Evolutionary conservation across 768 basidiomycete species (phyloP).

Genomic region (Albatrellus ellisii): DNA sequence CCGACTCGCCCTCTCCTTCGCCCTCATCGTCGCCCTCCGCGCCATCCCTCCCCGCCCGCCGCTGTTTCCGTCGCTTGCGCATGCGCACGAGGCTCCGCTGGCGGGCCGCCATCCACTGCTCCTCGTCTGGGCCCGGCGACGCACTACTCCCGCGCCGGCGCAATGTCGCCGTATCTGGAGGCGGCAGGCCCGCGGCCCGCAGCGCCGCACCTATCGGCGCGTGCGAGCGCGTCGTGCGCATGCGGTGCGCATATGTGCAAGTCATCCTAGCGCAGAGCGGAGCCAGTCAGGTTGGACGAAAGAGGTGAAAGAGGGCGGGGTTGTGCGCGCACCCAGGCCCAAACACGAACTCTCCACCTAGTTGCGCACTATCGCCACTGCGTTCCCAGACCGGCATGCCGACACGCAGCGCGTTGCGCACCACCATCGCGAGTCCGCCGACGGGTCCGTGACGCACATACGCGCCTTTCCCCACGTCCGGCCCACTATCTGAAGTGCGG

Average conservation of each 20-base stretch:
- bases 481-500: slow-evolving; percentile 29
- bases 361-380: slow-evolving; percentile 62
- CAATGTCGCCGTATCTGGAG: not conserved
- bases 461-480: slow-evolving; percentile 25
- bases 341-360: slow-evolving; percentile 85
- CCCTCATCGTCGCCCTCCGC: not conserved
- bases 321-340: slow-evolving; percentile 37
- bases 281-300: not conserved
- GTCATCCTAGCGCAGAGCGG: slow-evolving; percentile 31
- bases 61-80: not conserved
- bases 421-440: slow-evolving; percentile 61
- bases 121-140: slow-evolving; percentile 4
- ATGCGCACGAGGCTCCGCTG: not conserved
- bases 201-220: slow-evolving; percentile 61
- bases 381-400: slow-evolving; percentile 77
- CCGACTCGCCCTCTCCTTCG: not conserved
- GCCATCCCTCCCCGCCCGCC: not conserved
- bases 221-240: slow-evolving; percentile 66
- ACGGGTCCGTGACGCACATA: slow-evolving; percentile 58
- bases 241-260: slow-evolving; percentile 72
- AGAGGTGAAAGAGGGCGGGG: not conserved
- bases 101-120: slow-evolving; percentile 1
- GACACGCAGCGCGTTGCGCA: slow-evolving; percentile 53
- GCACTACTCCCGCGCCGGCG: not conserved
- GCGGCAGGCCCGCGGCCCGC: slow-evolving; percentile 39